Conservation (phyloP, 768 basidiomycete species). For the Pulveroboletus sp. region DNA sequence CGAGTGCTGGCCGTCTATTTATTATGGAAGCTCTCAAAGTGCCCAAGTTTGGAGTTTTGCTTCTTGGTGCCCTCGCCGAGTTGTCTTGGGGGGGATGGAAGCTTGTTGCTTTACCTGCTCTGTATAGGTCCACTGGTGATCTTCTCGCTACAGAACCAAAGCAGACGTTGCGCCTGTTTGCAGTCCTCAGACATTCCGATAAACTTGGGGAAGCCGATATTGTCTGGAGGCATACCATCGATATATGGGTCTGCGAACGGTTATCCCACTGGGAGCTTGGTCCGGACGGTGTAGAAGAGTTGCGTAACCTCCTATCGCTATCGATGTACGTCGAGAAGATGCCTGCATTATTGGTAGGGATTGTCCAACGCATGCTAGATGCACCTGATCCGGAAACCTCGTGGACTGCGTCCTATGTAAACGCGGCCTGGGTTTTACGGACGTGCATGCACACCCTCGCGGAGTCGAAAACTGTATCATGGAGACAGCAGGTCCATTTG, state of each 20-base stretch:
- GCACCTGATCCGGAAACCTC: conserved; percentile 26
- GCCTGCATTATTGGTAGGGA: conserved; percentile 37
- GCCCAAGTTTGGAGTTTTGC: conserved; percentile 43
- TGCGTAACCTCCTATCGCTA: conserved; percentile 53
- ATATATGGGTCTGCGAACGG: conserved; percentile 42
- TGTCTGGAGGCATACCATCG: conserved; percentile 54
- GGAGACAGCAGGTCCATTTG: conserved; percentile 46
- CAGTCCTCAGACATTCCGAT: conserved; percentile 42
- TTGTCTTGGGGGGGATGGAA: conserved; percentile 78
- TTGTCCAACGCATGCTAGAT: conserved; percentile 42
- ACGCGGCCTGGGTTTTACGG: conserved; percentile 54
- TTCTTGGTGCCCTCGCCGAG: conserved; percentile 60
- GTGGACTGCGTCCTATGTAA: conserved; percentile 33
- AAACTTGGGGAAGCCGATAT: conserved; percentile 54
- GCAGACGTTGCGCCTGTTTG: conserved; percentile 45
- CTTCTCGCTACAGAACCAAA: conserved; percentile 43
- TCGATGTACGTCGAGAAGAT: conserved; percentile 47
- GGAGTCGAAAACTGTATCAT: conserved; percentile 38
- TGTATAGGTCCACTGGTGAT: conserved; percentile 48
- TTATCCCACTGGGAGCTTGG: conserved; percentile 39
- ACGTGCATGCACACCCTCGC: conserved; percentile 50
- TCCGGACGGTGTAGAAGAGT: conserved; percentile 42
- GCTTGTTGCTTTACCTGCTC: conserved; percentile 53
- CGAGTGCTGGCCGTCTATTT: conserved; percentile 45
- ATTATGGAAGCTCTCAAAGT: conserved; percentile 22